phyloP scores from a whole-genome alignment of 305 asterid genomes.

The Solanum hybrid region DNA sequence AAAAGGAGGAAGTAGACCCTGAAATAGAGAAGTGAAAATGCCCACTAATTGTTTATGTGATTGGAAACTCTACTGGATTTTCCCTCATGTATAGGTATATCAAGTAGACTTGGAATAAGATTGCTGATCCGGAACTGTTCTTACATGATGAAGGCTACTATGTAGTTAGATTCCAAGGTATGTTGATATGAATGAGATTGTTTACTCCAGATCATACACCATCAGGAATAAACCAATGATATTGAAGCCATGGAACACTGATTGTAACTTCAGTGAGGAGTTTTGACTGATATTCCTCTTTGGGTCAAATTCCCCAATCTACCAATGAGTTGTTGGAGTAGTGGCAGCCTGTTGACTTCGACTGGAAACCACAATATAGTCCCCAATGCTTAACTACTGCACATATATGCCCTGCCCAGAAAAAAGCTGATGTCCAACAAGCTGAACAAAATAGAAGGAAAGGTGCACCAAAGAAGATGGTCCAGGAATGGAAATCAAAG shows the following conservation, averaged over 20 bases:
- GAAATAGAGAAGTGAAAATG: background rate
- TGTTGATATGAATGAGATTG: background rate
- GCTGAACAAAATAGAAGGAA: background rate
- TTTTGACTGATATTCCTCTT: background rate
- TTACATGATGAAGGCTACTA: background rate
- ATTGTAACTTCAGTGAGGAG: background rate
- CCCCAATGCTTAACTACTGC: background rate
- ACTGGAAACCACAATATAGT: background rate
- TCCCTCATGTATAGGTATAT: background rate
- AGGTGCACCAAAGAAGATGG: background rate
- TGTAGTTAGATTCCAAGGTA: background rate
- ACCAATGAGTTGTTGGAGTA: background rate
- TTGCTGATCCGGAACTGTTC: background rate
- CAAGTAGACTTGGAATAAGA: background rate
- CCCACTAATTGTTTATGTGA: background rate
- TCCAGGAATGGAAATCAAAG: background rate
- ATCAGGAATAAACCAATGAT: background rate
- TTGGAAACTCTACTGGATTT: background rate
- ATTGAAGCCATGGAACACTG: background rate
- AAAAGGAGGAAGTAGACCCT: background rate
- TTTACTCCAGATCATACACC: background rate
- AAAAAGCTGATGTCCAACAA: background rate
- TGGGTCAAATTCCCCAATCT: background rate
- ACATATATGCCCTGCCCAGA: background rate
- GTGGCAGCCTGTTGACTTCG: background rate